These are phyloP conservation scores for Lepidium didymum DNA, from an alignment of 345 rosid species.

Conservation along the genomic window DNA sequence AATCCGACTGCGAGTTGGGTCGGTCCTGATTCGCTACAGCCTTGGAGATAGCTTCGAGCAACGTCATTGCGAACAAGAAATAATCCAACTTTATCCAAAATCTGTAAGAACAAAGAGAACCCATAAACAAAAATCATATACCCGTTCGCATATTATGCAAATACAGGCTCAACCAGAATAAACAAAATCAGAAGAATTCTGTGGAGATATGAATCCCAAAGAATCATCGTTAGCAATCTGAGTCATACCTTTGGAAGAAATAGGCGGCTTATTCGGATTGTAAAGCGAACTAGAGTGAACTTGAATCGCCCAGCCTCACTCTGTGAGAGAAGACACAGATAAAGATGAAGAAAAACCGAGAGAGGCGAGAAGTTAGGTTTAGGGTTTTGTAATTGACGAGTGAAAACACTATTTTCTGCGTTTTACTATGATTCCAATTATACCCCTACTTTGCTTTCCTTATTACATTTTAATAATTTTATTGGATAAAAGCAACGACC, in stretches of 20 bases:
- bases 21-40: conserved; percentile 34
- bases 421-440: background rate
- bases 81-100: conserved; percentile 1
- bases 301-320: conserved; percentile 3
- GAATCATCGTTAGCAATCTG: background rate
- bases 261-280: background rate
- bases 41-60: conserved; percentile 60
- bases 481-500: background rate
- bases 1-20: conserved; percentile 32
- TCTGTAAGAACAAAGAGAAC: conserved; percentile 21
- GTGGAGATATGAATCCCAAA: background rate
- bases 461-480: background rate
- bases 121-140: conserved; percentile 4
- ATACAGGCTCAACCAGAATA: background rate
- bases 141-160: background rate
- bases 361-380: conserved; percentile 14
- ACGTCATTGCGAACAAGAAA: conserved; percentile 37
- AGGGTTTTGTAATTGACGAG: conserved; percentile 12
- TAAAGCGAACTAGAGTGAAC: background rate
- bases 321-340: background rate
- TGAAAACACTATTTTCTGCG: background rate
- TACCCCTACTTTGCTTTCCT: conserved; percentile 3
- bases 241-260: background rate
- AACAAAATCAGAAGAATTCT: background rate
- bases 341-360: background rate